Evolutionary conservation across 257 asterid species (phyloP).

Genomic region (Solanum clarkiae): DNA sequence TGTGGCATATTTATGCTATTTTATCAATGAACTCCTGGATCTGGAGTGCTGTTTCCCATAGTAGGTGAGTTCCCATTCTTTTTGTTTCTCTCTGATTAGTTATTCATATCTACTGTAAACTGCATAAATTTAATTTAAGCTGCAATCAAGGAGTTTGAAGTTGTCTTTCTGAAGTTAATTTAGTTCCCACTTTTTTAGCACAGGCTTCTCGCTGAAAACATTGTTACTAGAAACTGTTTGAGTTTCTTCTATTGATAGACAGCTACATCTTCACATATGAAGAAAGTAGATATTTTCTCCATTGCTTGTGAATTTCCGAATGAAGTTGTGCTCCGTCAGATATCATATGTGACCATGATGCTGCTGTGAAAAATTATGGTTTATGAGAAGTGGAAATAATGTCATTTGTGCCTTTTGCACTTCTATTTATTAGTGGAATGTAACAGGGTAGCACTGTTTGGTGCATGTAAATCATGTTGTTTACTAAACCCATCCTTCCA

Average conservation of each 20-base stretch:
- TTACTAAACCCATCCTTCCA: not conserved
- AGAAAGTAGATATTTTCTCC: not conserved
- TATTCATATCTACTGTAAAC: not conserved
- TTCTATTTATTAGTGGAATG: not conserved
- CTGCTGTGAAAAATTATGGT: not conserved
- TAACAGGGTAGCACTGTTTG: not conserved
- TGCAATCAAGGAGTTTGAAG: not conserved
- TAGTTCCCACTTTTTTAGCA: not conserved
- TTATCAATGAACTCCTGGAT: conserved; percentile 75
- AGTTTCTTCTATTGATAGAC: not conserved
- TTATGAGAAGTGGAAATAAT: not conserved
- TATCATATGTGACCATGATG: not conserved
- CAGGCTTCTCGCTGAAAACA: not conserved
- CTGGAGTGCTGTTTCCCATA: conserved; percentile 82
- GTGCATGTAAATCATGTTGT: not conserved
- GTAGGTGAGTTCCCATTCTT: conserved; percentile 37
- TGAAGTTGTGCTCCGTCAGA: not conserved
- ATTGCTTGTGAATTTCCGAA: not conserved
- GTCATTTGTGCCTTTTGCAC: not conserved
- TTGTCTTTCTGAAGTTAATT: not conserved
- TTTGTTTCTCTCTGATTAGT: not conserved
- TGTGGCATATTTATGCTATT: conserved; percentile 69
- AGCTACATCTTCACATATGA: not conserved
- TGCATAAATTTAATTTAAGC: not conserved
- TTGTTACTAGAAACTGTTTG: not conserved